Evolutionary conservation across 140 eudicot species (phyloP).

Genomic region (Ambrosia hybrid): DNA sequence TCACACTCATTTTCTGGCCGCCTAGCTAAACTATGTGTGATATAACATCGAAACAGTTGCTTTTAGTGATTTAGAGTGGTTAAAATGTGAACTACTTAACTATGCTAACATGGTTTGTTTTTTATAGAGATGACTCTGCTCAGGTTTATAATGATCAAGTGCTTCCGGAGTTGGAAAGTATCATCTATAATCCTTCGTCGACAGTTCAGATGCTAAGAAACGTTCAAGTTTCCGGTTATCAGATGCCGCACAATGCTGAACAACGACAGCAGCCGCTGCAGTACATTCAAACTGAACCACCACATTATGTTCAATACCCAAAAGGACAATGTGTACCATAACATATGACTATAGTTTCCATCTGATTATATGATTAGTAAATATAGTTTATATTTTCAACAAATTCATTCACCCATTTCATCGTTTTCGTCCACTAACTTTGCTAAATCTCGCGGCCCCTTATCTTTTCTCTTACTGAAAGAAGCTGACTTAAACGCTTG

Average conservation of each 20-base stretch:
- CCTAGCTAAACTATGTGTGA: neutral
- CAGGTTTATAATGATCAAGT: conserved; percentile 50
- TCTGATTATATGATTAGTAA: neutral
- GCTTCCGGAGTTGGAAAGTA: conserved; percentile 44
- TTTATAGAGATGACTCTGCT: conserved; percentile 47
- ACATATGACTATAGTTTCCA: neutral
- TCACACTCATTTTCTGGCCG: too few species aligned
- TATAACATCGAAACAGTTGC: neutral
- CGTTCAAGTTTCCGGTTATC: conserved; percentile 47
- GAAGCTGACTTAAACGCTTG: conserved; percentile 47
- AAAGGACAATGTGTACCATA: conserved; percentile 18
- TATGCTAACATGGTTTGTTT: neutral
- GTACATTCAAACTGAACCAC: conserved; percentile 56
- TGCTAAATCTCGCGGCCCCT: conserved; percentile 47
- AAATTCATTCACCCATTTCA: conserved; percentile 36
- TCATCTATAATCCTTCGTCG: conserved; percentile 45
- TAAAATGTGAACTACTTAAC: conserved; percentile 15
- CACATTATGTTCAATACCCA: conserved; percentile 63
- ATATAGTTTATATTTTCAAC: neutral
- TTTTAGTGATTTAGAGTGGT: conserved; percentile 2
- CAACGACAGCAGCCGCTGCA: conserved; percentile 53
- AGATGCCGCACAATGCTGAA: conserved; percentile 43
- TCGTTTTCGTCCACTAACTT: conserved; percentile 47
- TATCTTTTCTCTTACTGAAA: conserved; percentile 54
- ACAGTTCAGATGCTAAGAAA: conserved; percentile 40